phyloP scores from a whole-genome alignment of 768 basidiomycete genomes.

The Lanmaoa pseudosensibilis region DNA sequence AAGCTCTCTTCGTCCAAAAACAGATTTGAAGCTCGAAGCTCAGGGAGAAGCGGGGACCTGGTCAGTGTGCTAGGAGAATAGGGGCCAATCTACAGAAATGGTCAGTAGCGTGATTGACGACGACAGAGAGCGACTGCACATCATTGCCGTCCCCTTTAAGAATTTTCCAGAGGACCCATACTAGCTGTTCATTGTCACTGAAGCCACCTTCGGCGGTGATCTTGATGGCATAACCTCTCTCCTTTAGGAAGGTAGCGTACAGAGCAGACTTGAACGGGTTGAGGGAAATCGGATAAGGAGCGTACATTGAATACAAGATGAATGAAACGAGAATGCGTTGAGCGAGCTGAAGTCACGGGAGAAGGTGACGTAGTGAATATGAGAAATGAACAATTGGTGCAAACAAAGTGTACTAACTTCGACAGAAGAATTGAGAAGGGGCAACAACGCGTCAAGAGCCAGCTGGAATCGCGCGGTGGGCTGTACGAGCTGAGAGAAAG shows the following conservation, averaged over 20 bases:
- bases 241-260: conserved; percentile 63
- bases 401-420: conserved; percentile 46
- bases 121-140: conserved; percentile 38
- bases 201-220: conserved; percentile 48
- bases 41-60: conserved; percentile 71
- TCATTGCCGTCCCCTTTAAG: conserved; percentile 80
- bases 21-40: conserved; percentile 72
- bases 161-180: conserved; percentile 88
- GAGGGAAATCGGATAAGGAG: conserved; percentile 73
- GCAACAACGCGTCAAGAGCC: conserved; percentile 79
- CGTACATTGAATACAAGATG: conserved; percentile 77
- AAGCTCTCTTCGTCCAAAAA: conserved; percentile 64
- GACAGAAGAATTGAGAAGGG: conserved; percentile 57
- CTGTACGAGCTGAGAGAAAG: conserved; percentile 74
- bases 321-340: conserved; percentile 78
- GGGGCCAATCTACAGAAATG: conserved; percentile 63
- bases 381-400: conserved; percentile 15
- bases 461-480: conserved; percentile 78
- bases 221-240: conserved; percentile 59
- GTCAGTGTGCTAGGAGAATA: conserved; percentile 76
- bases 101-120: conserved; percentile 5
- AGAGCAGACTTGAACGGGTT: conserved; percentile 82
- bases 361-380: conserved; percentile 15
- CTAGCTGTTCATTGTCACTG: conserved; percentile 70
- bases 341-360: conserved; percentile 47